phyloP scores from a whole-genome alignment of 495 filamentous ascomycete species.

The Trichoderma reesei region DNA sequence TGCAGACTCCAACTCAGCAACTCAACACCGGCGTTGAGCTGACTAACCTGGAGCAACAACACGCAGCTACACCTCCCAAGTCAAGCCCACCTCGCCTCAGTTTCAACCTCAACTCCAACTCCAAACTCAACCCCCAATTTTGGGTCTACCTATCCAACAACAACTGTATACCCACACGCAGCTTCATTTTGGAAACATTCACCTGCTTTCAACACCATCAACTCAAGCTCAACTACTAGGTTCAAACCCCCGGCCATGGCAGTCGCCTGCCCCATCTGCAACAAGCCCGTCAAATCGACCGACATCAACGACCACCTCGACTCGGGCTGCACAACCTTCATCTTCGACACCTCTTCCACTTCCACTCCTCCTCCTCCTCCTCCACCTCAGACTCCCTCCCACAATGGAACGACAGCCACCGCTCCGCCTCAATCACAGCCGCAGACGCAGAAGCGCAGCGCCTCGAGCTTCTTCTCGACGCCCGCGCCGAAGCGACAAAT shows the following conservation, averaged over 20 bases:
- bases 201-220: not conserved
- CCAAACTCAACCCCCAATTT: no score
- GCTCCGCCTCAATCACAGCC: constrained; percentile 27
- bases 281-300: constrained; percentile 57
- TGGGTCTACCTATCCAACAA: no score
- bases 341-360: constrained; percentile 35
- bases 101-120: no score
- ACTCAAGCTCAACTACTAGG: no score
- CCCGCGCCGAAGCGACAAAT: constrained; percentile 47
- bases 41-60: no score
- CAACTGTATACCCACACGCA: no score
- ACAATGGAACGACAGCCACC: constrained; percentile 13
- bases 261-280: constrained; percentile 83
- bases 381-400: constrained; percentile 21
- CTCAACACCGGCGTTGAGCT: no score
- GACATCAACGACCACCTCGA: constrained; percentile 92
- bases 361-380: constrained; percentile 19
- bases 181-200: not conserved
- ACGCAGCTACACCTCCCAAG: no score
- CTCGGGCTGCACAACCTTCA: constrained; percentile 59
- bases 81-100: no score
- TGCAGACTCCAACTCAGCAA: no score
- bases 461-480: constrained; percentile 71
- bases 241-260: constrained; percentile 43
- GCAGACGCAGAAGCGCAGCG: constrained; percentile 44